Evolutionary conservation across 257 asterid genomes (phyloP), one percentile per base, ranked within the genome.

Genomic region (Solanum gandarillasii): DNA sequence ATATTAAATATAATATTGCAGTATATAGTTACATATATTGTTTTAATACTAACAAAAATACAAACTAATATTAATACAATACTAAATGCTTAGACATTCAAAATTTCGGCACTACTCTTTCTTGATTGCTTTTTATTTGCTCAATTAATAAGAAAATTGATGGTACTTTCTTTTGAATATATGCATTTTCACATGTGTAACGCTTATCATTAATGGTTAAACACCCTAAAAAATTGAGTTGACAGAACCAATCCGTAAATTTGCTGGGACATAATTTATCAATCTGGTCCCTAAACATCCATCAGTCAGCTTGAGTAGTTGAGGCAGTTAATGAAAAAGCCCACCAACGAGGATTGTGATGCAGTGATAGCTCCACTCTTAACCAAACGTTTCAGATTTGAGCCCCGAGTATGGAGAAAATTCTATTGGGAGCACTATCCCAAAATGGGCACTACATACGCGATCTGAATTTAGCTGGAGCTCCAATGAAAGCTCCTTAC

Each of bases 351-450:
- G 65, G n/a, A 0, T 55, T 55, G 65, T 20, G 11, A 20, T 55
- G 25, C 65, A 6, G 0, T 52, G 10, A 0, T 55, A 20, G 0
- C 11, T 55, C 11, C 67, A 55, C 12, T 20, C 25, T 7, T 20
- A 58, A 58, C 1, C 25, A 58, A 20, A 58, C 5, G 2, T 58
- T 0, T 58, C 62, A 0, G 0, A 52, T 52, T 52, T 0, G 0
- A 52, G 9, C 67, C 5, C 5, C 1, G 5, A 58, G 1, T 20
- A 58, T 0, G 67, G 23, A 20, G 67, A 58, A 58, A 20, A 58
- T 58, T 7, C 11, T 58, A 58, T 20, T 58, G 67, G 25, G 1
- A 58, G 67, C 32, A 29, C 2, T 29, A 46, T 0, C 55, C 55
- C 20, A 46, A 46, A 7, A 46, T 46, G 7, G 2, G 6, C 5